Evolutionary conservation across 2,329 filamentous ascomycete species (phyloP).

Genomic region (Colletotrichum sp.): DNA sequence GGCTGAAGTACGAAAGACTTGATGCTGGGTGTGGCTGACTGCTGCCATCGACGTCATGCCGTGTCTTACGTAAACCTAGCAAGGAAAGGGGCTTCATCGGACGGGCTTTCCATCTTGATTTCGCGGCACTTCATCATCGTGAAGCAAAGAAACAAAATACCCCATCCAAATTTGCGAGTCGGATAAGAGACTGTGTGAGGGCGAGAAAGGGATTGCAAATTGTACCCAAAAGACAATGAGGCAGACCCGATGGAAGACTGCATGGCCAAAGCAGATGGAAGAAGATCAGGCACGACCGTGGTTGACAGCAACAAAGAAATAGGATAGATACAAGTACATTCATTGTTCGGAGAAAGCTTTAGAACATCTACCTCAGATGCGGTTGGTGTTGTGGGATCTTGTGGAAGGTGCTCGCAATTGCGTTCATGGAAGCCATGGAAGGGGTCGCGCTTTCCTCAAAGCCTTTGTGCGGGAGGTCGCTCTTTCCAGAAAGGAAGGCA

Average conservation of each 20-base stretch:
- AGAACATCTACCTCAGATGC: too few relatives aligned
- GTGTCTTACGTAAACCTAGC: neutral
- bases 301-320: neutral
- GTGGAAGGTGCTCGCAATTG: neutral
- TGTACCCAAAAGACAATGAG: neutral
- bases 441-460: neutral
- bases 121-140: neutral
- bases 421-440: neutral
- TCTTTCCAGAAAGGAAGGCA: neutral
- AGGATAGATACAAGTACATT: neutral
- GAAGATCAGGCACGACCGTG: neutral
- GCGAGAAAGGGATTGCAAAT: neutral
- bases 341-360: neutral
- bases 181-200: neutral
- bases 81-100: neutral
- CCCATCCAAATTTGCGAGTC: rapidly evolving
- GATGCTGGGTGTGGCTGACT: neutral
- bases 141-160: neutral
- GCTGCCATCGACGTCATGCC: neutral
- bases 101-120: too few relatives aligned
- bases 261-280: neutral
- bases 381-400: too few relatives aligned
- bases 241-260: neutral
- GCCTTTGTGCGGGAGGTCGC: neutral
- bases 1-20: neutral